Evolutionary conservation across 345 rosid species (phyloP).

Genomic region (Heritiera fomes): DNA sequence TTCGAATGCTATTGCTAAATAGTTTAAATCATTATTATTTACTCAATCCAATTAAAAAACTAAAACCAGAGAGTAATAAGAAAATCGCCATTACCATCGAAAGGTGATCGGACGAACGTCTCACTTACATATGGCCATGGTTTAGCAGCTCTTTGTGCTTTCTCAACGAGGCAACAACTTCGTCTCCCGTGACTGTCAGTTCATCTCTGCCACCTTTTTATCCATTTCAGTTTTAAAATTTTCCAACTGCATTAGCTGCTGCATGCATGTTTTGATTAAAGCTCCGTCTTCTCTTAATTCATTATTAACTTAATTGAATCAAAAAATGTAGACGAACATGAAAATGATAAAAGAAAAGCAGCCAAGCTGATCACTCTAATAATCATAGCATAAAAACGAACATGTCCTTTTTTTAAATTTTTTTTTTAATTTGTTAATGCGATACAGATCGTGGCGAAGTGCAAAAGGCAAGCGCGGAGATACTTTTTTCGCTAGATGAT

Average conservation of each 20-base stretch:
- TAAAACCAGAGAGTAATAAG: no score
- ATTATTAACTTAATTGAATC: not conserved
- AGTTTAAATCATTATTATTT: no score
- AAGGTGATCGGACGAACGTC: not conserved
- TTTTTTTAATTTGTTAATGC: not conserved
- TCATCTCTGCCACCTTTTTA: not conserved
- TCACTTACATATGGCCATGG: constrained; percentile 30
- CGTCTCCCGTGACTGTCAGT: constrained; percentile 58
- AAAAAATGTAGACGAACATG: not conserved
- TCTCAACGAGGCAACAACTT: constrained; percentile 61
- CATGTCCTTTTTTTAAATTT: not conserved
- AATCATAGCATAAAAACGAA: not conserved
- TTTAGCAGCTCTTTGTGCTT: constrained; percentile 57
- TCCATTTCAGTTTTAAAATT: not conserved
- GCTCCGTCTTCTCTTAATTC: not conserved
- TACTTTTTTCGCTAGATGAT: constrained; percentile 52
- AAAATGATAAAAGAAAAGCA: not conserved
- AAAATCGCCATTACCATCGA: not conserved
- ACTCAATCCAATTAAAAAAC: no score
- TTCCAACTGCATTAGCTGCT: not conserved
- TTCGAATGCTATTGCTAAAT: no score
- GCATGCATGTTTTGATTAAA: not conserved
- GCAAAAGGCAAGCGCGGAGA: constrained; percentile 53
- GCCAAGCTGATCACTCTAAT: not conserved
- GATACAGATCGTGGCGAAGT: constrained; percentile 56